Evolutionary conservation across 2,329 filamentous ascomycete species (phyloP).

Genomic region (Raffaelea albimanens): DNA sequence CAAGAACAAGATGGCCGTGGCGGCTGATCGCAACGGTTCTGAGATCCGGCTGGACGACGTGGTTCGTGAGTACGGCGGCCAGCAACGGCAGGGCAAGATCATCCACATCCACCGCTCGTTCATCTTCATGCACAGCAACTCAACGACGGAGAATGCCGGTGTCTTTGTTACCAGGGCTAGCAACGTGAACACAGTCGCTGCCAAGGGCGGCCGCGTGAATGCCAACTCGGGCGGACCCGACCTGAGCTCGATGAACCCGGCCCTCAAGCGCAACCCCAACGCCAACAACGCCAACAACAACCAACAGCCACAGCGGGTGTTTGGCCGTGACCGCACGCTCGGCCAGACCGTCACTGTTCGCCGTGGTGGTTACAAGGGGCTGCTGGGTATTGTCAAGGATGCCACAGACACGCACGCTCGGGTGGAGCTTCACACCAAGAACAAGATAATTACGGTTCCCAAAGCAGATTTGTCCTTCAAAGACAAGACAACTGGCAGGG

Average conservation of each 20-base stretch:
- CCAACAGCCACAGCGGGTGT: constrained; percentile 62
- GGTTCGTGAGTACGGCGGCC: constrained; percentile 81
- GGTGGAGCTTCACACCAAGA: constrained; percentile 89
- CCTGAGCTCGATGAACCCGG: constrained; percentile 85
- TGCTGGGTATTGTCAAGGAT: constrained; percentile 92
- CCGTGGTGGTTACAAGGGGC: constrained; percentile 82
- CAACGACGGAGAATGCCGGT: constrained; percentile 75
- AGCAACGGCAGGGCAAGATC: constrained; percentile 78
- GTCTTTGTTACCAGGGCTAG: constrained; percentile 80
- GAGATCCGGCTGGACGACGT: constrained; percentile 89
- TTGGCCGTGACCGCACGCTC: constrained; percentile 73
- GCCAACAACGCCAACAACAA: constrained; percentile 41
- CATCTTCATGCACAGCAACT: constrained; percentile 79
- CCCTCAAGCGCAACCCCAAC: constrained; percentile 61
- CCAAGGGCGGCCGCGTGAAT: constrained; percentile 76
- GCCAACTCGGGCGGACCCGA: constrained; percentile 58
- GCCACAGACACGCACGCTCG: constrained; percentile 78
- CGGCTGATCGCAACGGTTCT: constrained; percentile 84
- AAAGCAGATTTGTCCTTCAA: constrained; percentile 79
- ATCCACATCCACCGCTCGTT: constrained; percentile 91
- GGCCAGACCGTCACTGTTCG: constrained; percentile 87
- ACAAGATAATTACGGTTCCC: constrained; percentile 76
- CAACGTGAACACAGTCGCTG: constrained; percentile 85
- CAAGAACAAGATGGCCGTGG: constrained; percentile 72
- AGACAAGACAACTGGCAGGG: constrained; percentile 70